Percentiles rank a stretch among this genome's conserved stretches.
Conservation (phyloP, 192 early-diverging fungal species). For the Linnemannia zychae region DNA sequence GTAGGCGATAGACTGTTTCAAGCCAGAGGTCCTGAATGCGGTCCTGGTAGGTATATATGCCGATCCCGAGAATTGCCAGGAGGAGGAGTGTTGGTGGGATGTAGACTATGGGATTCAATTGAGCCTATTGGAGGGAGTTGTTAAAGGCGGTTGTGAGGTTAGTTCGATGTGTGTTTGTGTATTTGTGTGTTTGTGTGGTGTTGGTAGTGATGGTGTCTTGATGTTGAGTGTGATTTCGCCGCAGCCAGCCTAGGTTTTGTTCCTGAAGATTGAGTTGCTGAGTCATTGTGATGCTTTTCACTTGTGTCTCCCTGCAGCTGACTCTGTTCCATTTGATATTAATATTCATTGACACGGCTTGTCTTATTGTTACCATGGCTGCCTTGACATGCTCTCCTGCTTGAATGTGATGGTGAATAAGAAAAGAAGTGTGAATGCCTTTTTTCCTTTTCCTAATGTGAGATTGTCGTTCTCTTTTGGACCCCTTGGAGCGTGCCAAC, state of each 20-base stretch:
- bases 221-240: neutral
- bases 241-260: neutral
- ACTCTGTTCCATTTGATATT: too few relatives aligned
- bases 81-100: constrained; percentile 41
- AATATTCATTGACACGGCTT: too few relatives aligned
- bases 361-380: neutral
- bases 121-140: constrained; percentile 3
- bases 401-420: neutral
- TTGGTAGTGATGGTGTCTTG: too few relatives aligned
- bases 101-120: constrained; percentile 43
- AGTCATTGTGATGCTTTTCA: too few relatives aligned
- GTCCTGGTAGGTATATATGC: constrained; percentile 22
- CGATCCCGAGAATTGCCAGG: constrained; percentile 39
- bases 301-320: too few relatives aligned
- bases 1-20: neutral
- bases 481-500: neutral
- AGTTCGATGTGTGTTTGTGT: neutral
- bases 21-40: neutral
- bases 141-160: neutral
- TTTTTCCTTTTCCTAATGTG: too few relatives aligned
- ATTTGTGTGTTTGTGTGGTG: neutral
- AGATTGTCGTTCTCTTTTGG: neutral
- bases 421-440: neutral
- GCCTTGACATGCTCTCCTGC: neutral
- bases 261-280: neutral